phyloP scores from a whole-genome alignment of 805 yeast species.

The Gaillardinia entomophila region DNA sequence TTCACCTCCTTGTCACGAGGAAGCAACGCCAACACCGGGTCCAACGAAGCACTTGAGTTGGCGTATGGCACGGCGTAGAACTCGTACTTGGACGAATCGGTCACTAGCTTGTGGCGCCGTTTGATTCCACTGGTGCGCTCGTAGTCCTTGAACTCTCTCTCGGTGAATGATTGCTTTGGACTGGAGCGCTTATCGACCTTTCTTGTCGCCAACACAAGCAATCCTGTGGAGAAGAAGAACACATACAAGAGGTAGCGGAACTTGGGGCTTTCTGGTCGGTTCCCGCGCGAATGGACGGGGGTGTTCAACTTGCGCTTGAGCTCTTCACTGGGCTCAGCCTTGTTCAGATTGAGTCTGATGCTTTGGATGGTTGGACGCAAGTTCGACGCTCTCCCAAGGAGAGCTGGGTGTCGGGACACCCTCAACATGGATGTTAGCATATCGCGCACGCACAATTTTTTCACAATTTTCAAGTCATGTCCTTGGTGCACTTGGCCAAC shows the following conservation, averaged over 20 bases:
- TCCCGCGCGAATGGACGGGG: slow-evolving; percentile 1
- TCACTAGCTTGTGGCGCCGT: slow-evolving; percentile 43
- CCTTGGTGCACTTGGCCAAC: slow-evolving; percentile 77
- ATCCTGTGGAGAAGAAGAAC: slow-evolving; percentile 26
- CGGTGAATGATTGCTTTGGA: slow-evolving; percentile 38
- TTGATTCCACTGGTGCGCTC: slow-evolving; percentile 47
- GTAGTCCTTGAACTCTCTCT: slow-evolving; percentile 44
- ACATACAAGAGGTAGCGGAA: slow-evolving; percentile 32
- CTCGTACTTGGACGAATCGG: slow-evolving; percentile 31
- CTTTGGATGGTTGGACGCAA: too few relatives aligned
- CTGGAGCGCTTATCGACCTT: slow-evolving; percentile 23
- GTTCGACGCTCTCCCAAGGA: too few relatives aligned
- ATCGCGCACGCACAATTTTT: too few relatives aligned
- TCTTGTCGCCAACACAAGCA: slow-evolving; percentile 24
- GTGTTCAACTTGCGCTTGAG: background rate
- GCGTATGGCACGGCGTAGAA: slow-evolving; percentile 36
- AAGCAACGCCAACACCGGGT: slow-evolving; percentile 5
- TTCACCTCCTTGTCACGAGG: slow-evolving; percentile 20
- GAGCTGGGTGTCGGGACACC: too few relatives aligned
- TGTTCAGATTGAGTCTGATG: too few relatives aligned
- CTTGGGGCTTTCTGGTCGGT: slow-evolving; percentile 17
- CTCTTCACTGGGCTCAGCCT: too few relatives aligned
- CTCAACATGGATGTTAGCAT: too few relatives aligned
- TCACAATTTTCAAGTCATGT: slow-evolving; percentile 50
- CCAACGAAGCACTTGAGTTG: slow-evolving; percentile 11